A percentile compares a stretch with the other conserved stretches of the same genome.
Conservation (phyloP, 2,329 filamentous ascomycete genomes). For the Colletotrichum kahawae region DNA sequence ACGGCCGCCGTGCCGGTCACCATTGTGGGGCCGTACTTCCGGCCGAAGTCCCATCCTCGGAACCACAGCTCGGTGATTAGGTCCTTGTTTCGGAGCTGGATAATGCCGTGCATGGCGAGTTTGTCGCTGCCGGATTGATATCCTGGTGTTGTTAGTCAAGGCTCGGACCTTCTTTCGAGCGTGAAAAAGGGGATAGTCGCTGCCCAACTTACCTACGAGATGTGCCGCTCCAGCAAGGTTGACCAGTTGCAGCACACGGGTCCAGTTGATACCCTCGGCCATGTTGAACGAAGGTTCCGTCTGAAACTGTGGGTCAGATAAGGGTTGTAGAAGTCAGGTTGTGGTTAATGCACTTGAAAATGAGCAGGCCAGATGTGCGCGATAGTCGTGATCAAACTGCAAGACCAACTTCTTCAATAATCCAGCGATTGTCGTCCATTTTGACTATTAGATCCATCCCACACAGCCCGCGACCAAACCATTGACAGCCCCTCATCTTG, state of each 20-base stretch:
- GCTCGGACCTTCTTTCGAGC: background rate
- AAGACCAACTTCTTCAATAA: background rate
- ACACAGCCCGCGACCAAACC: background rate
- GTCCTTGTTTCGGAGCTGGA: background rate
- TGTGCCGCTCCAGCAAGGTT: background rate
- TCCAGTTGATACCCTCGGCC: background rate
- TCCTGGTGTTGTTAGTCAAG: background rate
- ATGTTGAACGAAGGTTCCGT: background rate
- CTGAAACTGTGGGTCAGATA: background rate
- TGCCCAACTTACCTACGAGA: background rate
- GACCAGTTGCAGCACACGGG: background rate
- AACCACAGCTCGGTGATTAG: background rate
- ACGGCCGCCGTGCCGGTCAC: background rate
- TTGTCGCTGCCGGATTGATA: background rate
- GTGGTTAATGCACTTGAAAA: background rate
- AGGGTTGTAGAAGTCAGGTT: background rate
- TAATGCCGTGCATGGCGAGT: background rate
- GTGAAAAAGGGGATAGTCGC: rapidly evolving
- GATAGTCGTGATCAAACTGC: background rate
- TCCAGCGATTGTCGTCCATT: background rate
- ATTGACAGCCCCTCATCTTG: background rate
- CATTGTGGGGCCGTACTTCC: background rate
- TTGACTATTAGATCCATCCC: background rate
- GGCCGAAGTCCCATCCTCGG: background rate
- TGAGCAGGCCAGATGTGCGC: background rate